These are phyloP conservation scores for Ophiosphaerella korrae DNA, from an alignment of 2,329 filamentous ascomycete genomes.

Conservation along the genomic window DNA sequence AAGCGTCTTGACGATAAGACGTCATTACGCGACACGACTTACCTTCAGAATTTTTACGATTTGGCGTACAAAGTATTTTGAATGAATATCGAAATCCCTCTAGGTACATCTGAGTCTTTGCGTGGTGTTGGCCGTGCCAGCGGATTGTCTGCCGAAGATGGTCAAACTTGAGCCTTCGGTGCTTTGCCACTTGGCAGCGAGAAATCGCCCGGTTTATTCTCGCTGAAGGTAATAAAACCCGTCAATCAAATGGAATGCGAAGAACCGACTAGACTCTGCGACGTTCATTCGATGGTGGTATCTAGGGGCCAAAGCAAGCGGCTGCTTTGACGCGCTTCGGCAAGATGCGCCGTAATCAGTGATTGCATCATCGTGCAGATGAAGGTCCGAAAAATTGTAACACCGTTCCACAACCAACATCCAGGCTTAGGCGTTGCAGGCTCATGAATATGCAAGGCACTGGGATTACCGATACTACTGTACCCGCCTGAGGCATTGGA, in stretches of 20 bases:
- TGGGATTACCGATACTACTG: conserved; percentile 13
- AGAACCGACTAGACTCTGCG: neutral
- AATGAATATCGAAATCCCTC: no score
- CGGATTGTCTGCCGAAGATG: conserved; percentile 7
- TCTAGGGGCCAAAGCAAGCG: conserved; percentile 1
- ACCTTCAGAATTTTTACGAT: neutral
- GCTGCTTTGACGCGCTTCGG: conserved; percentile 12
- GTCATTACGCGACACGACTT: no score
- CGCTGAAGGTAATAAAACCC: conserved; percentile 11
- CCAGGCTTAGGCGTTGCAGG: conserved; percentile 36
- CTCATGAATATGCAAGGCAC: conserved; percentile 23
- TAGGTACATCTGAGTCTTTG: no score
- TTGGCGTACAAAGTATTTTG: no score
- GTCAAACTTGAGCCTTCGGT: conserved; percentile 17
- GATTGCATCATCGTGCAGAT: conserved; percentile 34
- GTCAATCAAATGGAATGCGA: conserved; percentile 12
- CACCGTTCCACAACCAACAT: conserved; percentile 27
- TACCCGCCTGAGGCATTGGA: conserved; percentile 11
- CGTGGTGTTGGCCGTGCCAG: neutral
- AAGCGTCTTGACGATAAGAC: neutral
- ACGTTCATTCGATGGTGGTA: conserved; percentile 12
- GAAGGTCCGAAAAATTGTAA: conserved; percentile 22
- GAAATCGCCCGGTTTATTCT: conserved; percentile 24
- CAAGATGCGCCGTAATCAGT: conserved; percentile 22
- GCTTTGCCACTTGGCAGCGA: conserved; percentile 20